These are phyloP conservation scores for Xylaria sp. DNA, from an alignment of 495 filamentous ascomycete species.

Conservation along the genomic window DNA sequence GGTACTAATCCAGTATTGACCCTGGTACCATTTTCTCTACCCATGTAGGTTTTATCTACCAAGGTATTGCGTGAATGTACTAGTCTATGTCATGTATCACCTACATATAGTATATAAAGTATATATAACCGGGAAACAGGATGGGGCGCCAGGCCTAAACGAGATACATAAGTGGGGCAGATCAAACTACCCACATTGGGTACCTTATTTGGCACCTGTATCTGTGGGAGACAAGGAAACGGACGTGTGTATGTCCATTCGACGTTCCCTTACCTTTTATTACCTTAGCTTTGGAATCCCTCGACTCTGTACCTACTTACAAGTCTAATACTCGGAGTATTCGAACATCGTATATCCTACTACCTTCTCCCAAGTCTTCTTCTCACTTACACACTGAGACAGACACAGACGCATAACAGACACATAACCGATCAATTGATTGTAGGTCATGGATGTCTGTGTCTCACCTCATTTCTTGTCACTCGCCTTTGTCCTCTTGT, in stretches of 20 bases:
- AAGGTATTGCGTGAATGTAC: not conserved
- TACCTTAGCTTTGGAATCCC: not conserved
- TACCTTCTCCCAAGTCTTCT: not conserved
- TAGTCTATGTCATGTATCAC: not conserved
- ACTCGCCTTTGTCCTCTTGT: constrained; percentile 3
- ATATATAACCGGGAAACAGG: not conserved
- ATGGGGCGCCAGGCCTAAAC: not conserved
- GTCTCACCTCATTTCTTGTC: constrained; percentile 1
- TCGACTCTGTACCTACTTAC: not conserved
- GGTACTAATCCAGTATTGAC: too few relatives aligned
- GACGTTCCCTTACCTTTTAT: not conserved
- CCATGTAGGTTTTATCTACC: not conserved
- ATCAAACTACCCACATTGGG: constrained; percentile 6
- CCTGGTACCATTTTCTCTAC: not conserved
- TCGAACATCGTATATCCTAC: not conserved
- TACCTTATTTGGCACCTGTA: not conserved
- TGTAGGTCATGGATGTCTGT: constrained; percentile 9
- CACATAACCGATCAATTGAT: constrained; percentile 15
- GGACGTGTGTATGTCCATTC: not conserved
- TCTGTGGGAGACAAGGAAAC: not conserved
- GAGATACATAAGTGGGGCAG: not conserved
- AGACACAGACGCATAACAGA: not conserved
- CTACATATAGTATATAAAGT: too few relatives aligned
- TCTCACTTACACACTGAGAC: not conserved
- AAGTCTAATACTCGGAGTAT: not conserved